These are phyloP conservation scores for Cordyceps cateniannulata DNA, from an alignment of 2,329 filamentous ascomycete species.

Conservation along the genomic window DNA sequence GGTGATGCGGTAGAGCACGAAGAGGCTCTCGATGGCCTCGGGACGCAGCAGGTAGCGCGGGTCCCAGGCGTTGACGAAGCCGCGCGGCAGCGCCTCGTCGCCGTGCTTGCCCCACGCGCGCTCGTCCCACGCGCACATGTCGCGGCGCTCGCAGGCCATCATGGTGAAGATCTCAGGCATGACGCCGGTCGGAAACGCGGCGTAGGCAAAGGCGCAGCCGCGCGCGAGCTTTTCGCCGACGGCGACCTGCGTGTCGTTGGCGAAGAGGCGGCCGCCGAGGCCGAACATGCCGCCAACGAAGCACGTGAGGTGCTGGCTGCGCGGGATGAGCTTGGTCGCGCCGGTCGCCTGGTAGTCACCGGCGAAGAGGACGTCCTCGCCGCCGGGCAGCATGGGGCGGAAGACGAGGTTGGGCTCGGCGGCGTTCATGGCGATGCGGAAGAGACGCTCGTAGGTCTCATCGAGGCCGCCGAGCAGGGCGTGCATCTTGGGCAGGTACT, in stretches of 20 bases:
- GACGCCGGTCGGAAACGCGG: conserved; percentile 49
- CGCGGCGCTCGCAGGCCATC: conserved; percentile 21
- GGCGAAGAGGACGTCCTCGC: conserved; percentile 56
- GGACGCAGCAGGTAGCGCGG: conserved; percentile 61
- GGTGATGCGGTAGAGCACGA: conserved; percentile 69
- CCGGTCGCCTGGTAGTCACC: conserved; percentile 23
- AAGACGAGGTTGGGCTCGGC: conserved; percentile 58
- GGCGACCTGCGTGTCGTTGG: conserved; percentile 42
- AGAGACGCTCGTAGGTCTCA: conserved; percentile 31
- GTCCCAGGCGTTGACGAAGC: conserved; percentile 50
- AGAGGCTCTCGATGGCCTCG: conserved; percentile 76
- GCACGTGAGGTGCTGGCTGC: conserved; percentile 53
- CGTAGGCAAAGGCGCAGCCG: conserved; percentile 59
- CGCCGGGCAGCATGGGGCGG: conserved; percentile 53
- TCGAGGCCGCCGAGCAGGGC: conserved; percentile 56
- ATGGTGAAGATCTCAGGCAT: conserved; percentile 51
- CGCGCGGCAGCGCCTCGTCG: conserved; percentile 37
- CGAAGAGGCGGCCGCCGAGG: conserved; percentile 52
- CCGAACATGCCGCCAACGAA: conserved; percentile 61
- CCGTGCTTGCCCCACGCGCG: conserved; percentile 20
- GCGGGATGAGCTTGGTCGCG: conserved; percentile 23
- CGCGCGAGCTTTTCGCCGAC: conserved; percentile 53
- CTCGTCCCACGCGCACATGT: conserved; percentile 27
- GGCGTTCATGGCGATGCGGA: conserved; percentile 43
- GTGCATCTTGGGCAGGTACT: conserved; percentile 62